Evolutionary conservation across 257 asterid species (phyloP).

Genomic region (Nicotiana attenuata): DNA sequence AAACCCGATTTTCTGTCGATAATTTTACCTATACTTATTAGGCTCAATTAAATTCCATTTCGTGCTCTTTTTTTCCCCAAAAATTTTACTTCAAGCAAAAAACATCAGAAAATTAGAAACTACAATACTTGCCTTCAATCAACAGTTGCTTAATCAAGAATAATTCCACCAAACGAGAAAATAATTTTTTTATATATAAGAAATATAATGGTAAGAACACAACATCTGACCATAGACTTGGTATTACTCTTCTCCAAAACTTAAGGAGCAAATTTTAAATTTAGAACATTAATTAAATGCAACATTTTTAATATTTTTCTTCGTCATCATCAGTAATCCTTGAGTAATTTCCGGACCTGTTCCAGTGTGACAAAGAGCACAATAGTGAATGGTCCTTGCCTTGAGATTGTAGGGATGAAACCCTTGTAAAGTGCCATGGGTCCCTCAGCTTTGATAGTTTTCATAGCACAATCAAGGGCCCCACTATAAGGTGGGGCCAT

Average conservation of each 20-base stretch:
- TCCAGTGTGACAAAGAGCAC: conserved; percentile 90
- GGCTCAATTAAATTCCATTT: background rate
- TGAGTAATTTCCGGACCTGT: conserved; percentile 75
- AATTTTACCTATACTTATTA: too few relatives aligned
- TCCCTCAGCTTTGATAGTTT: conserved; percentile 79
- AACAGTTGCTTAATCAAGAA: background rate
- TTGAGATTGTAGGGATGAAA: conserved; percentile 69
- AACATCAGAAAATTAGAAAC: background rate
- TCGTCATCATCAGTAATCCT: conserved; percentile 46
- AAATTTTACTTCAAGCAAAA: background rate
- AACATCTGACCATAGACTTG: background rate
- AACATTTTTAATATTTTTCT: conserved; percentile 10
- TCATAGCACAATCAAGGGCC: conserved; percentile 81
- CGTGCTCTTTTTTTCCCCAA: background rate
- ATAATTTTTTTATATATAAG: background rate
- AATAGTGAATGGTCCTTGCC: conserved; percentile 86
- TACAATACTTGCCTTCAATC: background rate
- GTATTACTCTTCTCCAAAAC: background rate
- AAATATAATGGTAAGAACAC: background rate
- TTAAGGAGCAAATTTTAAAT: background rate
- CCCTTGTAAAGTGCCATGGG: conserved; percentile 84
- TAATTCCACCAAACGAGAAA: background rate
- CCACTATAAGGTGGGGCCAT: conserved; percentile 64
- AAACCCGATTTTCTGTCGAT: too few relatives aligned
- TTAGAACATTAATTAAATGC: background rate